These are phyloP conservation scores for Fomes fomentarius DNA, from an alignment of 1,284 basidiomycete genomes.

Conservation along the genomic window DNA sequence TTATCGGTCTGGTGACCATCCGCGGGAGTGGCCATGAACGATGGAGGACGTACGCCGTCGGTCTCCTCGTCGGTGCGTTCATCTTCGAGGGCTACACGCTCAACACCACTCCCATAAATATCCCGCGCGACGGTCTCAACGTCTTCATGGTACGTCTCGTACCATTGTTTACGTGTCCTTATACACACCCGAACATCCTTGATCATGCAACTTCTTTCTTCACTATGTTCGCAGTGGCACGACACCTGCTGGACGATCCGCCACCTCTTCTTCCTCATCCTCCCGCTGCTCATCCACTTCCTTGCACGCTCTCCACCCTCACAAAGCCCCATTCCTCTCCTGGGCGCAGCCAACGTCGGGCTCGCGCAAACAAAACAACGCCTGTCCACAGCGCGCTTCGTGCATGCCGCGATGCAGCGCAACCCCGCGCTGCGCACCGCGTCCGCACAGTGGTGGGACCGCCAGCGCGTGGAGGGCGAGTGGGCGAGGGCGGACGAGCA, in stretches of 20 bases:
- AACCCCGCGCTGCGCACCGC: slow-evolving; percentile 49
- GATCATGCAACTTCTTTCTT: neutral
- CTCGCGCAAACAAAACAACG: slow-evolving; percentile 31
- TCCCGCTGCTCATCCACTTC: slow-evolving; percentile 56
- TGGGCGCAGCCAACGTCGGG: slow-evolving; percentile 42
- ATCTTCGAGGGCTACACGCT: slow-evolving; percentile 59
- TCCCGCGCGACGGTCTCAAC: slow-evolving; percentile 42
- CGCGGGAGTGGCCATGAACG: slow-evolving; percentile 44
- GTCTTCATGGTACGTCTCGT: slow-evolving; percentile 59
- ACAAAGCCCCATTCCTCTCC: slow-evolving; percentile 34
- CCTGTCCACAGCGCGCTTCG: slow-evolving; percentile 56
- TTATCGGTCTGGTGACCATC: slow-evolving; percentile 56
- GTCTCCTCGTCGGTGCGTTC: slow-evolving; percentile 49
- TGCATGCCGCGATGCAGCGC: slow-evolving; percentile 57
- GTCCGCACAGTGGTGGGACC: slow-evolving; percentile 57
- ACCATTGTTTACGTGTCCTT: no score
- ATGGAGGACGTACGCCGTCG: slow-evolving; percentile 52
- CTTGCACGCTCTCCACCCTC: slow-evolving; percentile 36
- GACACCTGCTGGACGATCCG: slow-evolving; percentile 59
- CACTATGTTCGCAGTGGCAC: slow-evolving; percentile 56
- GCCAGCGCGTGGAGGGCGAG: slow-evolving; percentile 53
- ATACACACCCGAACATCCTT: no score
- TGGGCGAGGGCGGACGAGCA: slow-evolving; percentile 48
- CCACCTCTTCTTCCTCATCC: slow-evolving; percentile 56
- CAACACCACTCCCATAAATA: slow-evolving; percentile 46